Base-by-base conservation (phyloP, 2,329 filamentous ascomycete genomes). In the Fonsecaea pedrosoi region DNA sequence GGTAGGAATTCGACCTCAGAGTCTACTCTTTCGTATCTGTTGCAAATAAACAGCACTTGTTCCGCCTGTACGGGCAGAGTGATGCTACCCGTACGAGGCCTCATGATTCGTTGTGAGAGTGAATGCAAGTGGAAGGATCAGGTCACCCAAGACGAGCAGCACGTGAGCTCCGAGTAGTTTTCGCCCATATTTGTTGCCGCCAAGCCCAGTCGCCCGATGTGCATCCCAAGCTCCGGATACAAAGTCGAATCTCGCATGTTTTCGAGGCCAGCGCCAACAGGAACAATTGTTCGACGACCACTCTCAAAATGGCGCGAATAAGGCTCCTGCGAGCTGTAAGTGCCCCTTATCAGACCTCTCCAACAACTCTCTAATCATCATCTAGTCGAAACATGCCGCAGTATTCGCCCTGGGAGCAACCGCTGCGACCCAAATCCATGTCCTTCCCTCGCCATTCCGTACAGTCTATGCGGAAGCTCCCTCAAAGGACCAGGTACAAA, bases 381-480 rank as follows among this genome's bases (percentile, higher is more conserved):
- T 34, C 62, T 58, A 71, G 70, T 67, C 67, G 21, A 50, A 55
- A 21, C 54, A 67, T 53, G 65, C 65, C 42, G 69, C 69, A 42
- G 42, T 70, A 48, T 59, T 71, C 53, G 67, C 68, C 21, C 56
- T 70, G 32, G 69, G 67, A 62, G 70, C 69, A 53, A 64, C 67
- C 18, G 69, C 69, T 10, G 64, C 62, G 55, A 65, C 69, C 15
- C 66, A 69, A 66, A 57, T 58, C 48, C 57, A 65, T 34, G 45
- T 62, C 13, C 77, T 78, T 72, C 79, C 79, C 62, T 61, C 59
- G n/a, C 59, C 59, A n/a, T 77, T 77, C 68, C 76, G 76, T 63
- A 80, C 76, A 64, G 79, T 75, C 34, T 79, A 76, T 68, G 81
- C 81, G 64, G 81, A 82, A 73, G 77, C 77, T 64, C 78, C 80